Conservation (phyloP, 1,284 basidiomycete species). For the Austropuccinia psidii region DNA sequence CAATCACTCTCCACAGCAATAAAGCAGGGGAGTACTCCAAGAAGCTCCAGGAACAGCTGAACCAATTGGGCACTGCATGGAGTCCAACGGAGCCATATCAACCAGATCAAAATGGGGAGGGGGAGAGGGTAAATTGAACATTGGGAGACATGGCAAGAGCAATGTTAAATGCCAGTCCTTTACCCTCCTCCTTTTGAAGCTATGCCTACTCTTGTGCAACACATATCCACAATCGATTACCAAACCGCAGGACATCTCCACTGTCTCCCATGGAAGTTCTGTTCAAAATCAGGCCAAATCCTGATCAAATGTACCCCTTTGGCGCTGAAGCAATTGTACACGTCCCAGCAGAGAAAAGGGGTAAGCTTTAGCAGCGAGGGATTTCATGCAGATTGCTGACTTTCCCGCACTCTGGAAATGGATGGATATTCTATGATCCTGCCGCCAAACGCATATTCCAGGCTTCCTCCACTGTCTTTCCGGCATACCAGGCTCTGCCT, state of each 20-base stretch:
- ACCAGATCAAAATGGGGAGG: background rate
- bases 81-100: background rate
- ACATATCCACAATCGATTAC: constrained; percentile 1
- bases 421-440: constrained; percentile 9
- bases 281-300: background rate
- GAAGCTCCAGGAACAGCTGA: background rate
- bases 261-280: background rate
- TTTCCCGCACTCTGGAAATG: background rate
- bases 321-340: background rate
- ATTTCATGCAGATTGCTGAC: background rate
- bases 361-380: background rate
- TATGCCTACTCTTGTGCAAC: background rate
- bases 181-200: background rate
- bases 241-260: background rate
- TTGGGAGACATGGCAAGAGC: constrained; percentile 1
- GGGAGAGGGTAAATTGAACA: background rate
- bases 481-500: background rate
- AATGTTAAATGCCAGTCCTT: background rate
- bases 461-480: background rate
- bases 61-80: background rate
- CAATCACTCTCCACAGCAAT: background rate
- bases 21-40: background rate
- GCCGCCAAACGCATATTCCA: background rate
- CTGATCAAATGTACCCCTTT: background rate
- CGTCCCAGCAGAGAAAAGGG: background rate